phyloP scores from a whole-genome alignment of 2,329 filamentous ascomycete species.

The Helotiales sp. region DNA sequence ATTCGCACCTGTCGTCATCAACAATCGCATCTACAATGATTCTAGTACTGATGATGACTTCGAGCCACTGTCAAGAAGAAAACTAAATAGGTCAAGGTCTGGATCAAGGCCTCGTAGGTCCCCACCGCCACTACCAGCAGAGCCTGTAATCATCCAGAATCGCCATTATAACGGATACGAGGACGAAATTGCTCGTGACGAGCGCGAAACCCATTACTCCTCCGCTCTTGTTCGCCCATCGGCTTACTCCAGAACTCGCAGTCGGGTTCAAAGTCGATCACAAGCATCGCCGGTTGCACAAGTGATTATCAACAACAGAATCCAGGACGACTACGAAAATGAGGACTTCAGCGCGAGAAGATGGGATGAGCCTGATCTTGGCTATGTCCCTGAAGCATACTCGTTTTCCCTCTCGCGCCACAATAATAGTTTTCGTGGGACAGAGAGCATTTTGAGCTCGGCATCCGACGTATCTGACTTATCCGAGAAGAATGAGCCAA shows the following conservation, averaged over 20 bases:
- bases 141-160: background rate
- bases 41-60: background rate
- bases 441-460: slow-evolving; percentile 14
- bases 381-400: slow-evolving; percentile 6
- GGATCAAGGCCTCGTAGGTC: background rate
- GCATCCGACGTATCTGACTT: slow-evolving; percentile 13
- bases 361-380: background rate
- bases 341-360: background rate
- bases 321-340: background rate
- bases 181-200: background rate
- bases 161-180: slow-evolving; percentile 2
- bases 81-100: background rate
- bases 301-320: background rate
- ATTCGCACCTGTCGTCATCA: slow-evolving; percentile 3
- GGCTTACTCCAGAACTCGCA: background rate
- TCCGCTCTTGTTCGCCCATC: background rate
- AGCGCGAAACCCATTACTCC: background rate
- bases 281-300: background rate
- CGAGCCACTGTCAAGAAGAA: background rate
- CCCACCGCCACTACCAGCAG: background rate
- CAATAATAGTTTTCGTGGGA: slow-evolving; percentile 13
- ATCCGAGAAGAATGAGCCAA: slow-evolving; percentile 6
- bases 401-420: slow-evolving; percentile 16
- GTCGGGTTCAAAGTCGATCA: background rate
- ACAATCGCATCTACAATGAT: slow-evolving; percentile 5